Percentiles rank a stretch among this genome's conserved stretches.
Conservation (phyloP, 2,329 filamentous ascomycete genomes). For the Cladosporium cucumerinum region DNA sequence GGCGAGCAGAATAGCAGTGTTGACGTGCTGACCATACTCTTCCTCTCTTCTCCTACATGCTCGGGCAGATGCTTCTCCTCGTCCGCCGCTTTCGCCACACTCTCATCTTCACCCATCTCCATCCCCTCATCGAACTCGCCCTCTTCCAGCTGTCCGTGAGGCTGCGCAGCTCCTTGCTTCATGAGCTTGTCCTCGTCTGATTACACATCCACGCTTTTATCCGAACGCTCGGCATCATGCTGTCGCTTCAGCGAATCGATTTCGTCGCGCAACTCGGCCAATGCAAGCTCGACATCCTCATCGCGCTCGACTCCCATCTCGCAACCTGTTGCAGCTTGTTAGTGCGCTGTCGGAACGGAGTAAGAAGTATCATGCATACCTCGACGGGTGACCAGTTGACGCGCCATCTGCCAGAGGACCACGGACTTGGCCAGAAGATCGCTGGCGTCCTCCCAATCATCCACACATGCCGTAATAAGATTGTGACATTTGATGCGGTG, state of each 20-base stretch:
- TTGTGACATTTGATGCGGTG: background rate
- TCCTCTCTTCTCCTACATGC: background rate
- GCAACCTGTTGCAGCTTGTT: background rate
- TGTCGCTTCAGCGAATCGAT: background rate
- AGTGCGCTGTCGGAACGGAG: background rate
- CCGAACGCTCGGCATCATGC: background rate
- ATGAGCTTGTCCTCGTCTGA: background rate
- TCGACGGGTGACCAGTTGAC: background rate
- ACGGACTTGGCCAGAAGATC: background rate
- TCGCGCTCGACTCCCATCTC: background rate
- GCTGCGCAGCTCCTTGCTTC: background rate
- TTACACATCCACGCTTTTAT: background rate
- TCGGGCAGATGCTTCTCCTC: background rate
- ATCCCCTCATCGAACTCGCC: background rate
- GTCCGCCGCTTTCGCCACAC: too few species aligned
- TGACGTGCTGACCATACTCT: background rate
- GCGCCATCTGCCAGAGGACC: background rate
- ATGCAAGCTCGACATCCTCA: background rate
- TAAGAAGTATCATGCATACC: background rate
- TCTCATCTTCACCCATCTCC: background rate
- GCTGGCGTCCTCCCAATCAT: background rate
- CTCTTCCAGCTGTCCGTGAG: background rate
- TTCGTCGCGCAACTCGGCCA: background rate
- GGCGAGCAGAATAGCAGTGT: background rate
- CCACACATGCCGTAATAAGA: background rate